Base-by-base conservation (phyloP, 1,139 yeast species). In the Pichia sp. region DNA sequence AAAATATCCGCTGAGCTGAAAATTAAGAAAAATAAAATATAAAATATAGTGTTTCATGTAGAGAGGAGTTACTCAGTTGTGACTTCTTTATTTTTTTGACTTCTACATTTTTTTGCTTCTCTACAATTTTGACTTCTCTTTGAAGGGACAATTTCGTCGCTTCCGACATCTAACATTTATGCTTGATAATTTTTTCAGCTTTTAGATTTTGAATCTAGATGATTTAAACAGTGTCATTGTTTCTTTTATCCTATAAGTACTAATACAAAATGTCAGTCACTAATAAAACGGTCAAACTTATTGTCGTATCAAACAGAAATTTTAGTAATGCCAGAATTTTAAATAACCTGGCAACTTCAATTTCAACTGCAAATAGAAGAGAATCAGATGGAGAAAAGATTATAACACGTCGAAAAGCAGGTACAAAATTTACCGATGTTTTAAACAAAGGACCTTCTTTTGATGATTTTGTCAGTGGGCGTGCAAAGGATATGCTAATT, bases 391-490 rank as follows among this genome's bases (percentile, higher is more conserved):
- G 36, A 34, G 34, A 30, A 28, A 44, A 44, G 31, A 44, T 53
- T n/a, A 52, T 61, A 4, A 58, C 61, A 19, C 62, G 65, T 55
- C 58, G 77, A 62, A 77, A 85, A 65, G 72, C 81, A 59, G 68
- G 74, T 41, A 84, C 95, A 1, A 71, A 73, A 19, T 85, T 91
- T 68, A 75, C 88, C 5, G 95, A 88, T 62, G 73, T 76, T 51
- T 72, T 91, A 56, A 87, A 84, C 63, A 76, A 80, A 58, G 99
- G 99, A 2, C 99, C 99, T 1, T 83, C 95, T 0, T 93, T 93
- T 67, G 97, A 87, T 52, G 99, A 93, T 68, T 93, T 93, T 62
- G 73, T 93, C 27, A 74, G 79, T 55, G 96, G 96, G 13, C 80
- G 83, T 54, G 96, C 96, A 1, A 79, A 86, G 11, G 78, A 80